A percentile compares a stretch with the other conserved stretches of the same genome.
These are phyloP conservation scores for Plasmodium relictum DNA, from an alignment of 169 alveolate species.

Conservation along the genomic window DNA sequence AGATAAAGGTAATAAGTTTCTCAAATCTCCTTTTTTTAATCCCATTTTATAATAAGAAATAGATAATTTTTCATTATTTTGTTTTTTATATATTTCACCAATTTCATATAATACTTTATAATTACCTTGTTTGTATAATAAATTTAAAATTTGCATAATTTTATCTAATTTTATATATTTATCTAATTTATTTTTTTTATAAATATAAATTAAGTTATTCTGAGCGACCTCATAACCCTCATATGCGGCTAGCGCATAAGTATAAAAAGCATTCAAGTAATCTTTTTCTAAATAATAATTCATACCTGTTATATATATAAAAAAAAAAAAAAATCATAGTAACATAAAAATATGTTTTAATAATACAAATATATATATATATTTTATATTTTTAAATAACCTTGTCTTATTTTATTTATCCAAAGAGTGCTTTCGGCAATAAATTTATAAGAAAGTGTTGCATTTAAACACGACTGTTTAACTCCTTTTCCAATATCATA, in stretches of 20 bases:
- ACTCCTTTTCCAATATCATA: slow-evolving; percentile 78
- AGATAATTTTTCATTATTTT: slow-evolving; percentile 52
- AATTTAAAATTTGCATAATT: slow-evolving; percentile 50
- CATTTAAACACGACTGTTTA: slow-evolving; percentile 59
- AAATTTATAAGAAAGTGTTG: slow-evolving; percentile 69
- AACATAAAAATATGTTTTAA: too few species aligned
- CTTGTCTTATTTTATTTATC: slow-evolving; percentile 63
- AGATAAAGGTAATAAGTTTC: slow-evolving; percentile 49
- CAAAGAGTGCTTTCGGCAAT: slow-evolving; percentile 71
- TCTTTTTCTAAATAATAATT: slow-evolving; percentile 75
- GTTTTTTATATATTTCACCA: slow-evolving; percentile 50
- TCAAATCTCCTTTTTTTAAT: slow-evolving; percentile 50
- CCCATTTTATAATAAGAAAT: slow-evolving; percentile 37
- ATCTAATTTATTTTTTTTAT: slow-evolving; percentile 32
- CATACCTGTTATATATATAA: slow-evolving; percentile 17
- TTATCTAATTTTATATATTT: slow-evolving; percentile 23
- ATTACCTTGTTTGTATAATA: slow-evolving; percentile 69
- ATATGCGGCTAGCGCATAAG: slow-evolving; percentile 80
- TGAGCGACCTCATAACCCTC: slow-evolving; percentile 84
- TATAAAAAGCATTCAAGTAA: slow-evolving; percentile 74
- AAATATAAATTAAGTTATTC: slow-evolving; percentile 73
- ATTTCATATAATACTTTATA: slow-evolving; percentile 62
- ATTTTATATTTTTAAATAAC: slow-evolving; percentile 2
- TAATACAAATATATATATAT: neutral
- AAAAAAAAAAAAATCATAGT: neutral